Conservation (phyloP, 2,329 filamentous ascomycete genomes). For the Exophiala aquamarina region DNA sequence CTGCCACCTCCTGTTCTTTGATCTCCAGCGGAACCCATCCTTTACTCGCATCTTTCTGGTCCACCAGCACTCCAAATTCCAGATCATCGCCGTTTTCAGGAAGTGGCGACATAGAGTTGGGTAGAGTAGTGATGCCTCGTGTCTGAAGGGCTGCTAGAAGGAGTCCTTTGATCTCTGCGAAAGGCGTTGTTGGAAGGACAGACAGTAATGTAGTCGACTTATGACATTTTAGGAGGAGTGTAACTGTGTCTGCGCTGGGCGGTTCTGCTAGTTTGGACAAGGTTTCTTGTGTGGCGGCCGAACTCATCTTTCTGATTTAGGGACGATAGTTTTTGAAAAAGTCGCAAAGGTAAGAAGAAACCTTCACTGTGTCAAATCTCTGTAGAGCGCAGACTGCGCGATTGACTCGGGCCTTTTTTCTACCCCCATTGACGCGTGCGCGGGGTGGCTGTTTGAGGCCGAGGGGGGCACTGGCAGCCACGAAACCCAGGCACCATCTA, state of each 20-base stretch:
- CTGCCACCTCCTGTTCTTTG: conserved; percentile 30
- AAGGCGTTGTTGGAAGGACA: conserved; percentile 55
- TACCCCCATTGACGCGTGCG: no score
- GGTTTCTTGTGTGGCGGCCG: no score
- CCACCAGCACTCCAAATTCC: conserved; percentile 48
- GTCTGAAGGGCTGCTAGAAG: conserved; percentile 58
- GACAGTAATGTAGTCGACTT: conserved; percentile 70
- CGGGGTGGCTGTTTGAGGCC: no score
- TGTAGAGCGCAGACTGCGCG: no score
- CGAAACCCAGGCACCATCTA: no score
- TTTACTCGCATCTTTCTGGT: conserved; percentile 49
- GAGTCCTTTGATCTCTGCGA: conserved; percentile 53
- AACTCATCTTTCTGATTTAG: no score
- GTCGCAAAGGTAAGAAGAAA: no score
- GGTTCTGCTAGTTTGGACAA: conserved; percentile 10
- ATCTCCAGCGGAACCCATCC: conserved; percentile 49
- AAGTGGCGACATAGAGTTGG: conserved; percentile 37
- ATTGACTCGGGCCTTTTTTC: no score
- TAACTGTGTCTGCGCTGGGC: conserved; percentile 53
- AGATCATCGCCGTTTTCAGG: conserved; percentile 44
- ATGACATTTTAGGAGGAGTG: conserved; percentile 71
- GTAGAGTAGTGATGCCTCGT: conserved; percentile 35
- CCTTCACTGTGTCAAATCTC: no score
- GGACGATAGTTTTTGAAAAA: no score
- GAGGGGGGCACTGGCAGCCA: no score